phyloP scores from a whole-genome alignment of 306 rosid species.

The Macrotyloma uniflorum region DNA sequence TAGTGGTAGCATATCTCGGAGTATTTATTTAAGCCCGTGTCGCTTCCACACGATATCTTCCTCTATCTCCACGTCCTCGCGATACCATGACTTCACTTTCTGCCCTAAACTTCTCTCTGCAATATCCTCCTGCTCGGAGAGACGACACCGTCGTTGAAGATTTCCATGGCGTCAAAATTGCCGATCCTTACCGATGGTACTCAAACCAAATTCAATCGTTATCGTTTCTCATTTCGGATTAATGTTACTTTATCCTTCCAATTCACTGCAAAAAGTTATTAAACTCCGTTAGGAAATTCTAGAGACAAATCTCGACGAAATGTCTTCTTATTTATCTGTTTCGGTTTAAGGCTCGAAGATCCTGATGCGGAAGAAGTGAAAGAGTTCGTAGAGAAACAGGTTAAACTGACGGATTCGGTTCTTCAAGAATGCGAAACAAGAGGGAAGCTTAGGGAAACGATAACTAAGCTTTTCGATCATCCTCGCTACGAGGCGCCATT shows the following conservation, averaged over 20 bases:
- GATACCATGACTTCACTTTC: slow-evolving; percentile 52
- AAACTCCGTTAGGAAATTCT: neutral
- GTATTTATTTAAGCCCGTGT: neutral
- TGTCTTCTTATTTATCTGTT: neutral
- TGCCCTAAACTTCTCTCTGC: slow-evolving; percentile 46
- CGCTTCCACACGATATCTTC: neutral
- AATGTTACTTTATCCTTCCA: neutral
- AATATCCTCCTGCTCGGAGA: slow-evolving; percentile 69
- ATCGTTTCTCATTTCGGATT: neutral
- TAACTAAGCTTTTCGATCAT: slow-evolving; percentile 83
- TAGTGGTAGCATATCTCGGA: neutral
- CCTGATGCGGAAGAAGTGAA: slow-evolving; percentile 91
- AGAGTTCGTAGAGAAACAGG: slow-evolving; percentile 76
- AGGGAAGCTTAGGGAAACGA: slow-evolving; percentile 63
- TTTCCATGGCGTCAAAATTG: slow-evolving; percentile 72
- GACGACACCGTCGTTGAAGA: slow-evolving; percentile 80
- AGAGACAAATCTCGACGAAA: neutral
- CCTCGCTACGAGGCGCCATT: slow-evolving; percentile 82
- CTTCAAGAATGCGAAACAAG: slow-evolving; percentile 69
- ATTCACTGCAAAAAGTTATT: neutral
- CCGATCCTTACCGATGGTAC: slow-evolving; percentile 94
- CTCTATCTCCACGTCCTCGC: neutral
- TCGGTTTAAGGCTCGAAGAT: slow-evolving; percentile 79
- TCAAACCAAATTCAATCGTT: neutral
- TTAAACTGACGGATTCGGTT: slow-evolving; percentile 72